Percentiles rank a stretch among this genome's conserved stretches.
Evolutionary conservation across 768 basidiomycete genomes (phyloP).

Genomic region (Gymnopilus junonius): DNA sequence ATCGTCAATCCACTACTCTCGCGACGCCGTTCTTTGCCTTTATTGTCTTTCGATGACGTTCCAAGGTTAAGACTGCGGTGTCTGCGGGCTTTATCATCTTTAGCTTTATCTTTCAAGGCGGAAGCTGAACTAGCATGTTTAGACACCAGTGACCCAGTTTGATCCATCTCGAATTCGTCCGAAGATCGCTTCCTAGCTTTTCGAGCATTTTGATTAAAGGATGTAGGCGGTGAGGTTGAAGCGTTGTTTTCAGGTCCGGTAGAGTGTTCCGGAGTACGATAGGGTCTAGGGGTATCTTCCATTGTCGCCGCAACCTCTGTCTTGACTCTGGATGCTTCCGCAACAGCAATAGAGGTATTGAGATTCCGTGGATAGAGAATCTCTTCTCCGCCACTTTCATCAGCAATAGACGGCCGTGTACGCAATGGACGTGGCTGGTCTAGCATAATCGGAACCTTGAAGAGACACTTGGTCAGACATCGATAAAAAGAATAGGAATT

Average conservation of each 20-base stretch:
- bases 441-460: conserved; percentile 48
- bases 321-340: conserved; percentile 38
- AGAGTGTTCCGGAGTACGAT: conserved; percentile 37
- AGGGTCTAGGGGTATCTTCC: conserved; percentile 32
- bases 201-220: conserved; percentile 57
- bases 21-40: conserved; percentile 57
- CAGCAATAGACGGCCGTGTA: conserved; percentile 66
- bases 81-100: conserved; percentile 63
- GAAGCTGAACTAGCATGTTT: conserved; percentile 44
- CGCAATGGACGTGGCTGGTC: conserved; percentile 56
- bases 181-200: conserved; percentile 78
- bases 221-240: conserved; percentile 61
- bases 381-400: conserved; percentile 90
- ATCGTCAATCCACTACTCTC: conserved; percentile 54
- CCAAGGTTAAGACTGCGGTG: conserved; percentile 74
- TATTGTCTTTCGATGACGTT: conserved; percentile 42
- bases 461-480: conserved; percentile 12
- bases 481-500: conserved; percentile 6
- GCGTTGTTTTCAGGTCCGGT: conserved; percentile 29
- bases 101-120: conserved; percentile 46
- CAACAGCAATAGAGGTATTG: conserved; percentile 27
- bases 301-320: conserved; percentile 21
- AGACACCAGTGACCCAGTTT: conserved; percentile 61
- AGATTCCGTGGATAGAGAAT: conserved; percentile 82
- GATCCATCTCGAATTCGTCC: conserved; percentile 83